These are phyloP conservation scores for Podila epigama DNA, from an alignment of 192 early-diverging fungal genomes.

Conservation along the genomic window DNA sequence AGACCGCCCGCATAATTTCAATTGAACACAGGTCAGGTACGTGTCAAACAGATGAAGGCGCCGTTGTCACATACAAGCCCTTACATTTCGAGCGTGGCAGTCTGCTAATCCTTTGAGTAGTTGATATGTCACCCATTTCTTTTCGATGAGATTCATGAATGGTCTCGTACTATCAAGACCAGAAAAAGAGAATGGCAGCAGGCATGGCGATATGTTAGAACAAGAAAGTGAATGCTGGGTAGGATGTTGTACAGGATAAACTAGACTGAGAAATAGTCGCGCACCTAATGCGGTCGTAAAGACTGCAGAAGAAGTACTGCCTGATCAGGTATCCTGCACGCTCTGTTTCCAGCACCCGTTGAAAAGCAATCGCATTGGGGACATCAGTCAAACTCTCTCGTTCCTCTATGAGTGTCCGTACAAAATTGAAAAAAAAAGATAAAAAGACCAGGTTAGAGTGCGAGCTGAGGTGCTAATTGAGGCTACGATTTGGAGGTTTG, in stretches of 20 bases:
- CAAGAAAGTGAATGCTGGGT: too few species aligned
- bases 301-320: slow-evolving; percentile 87
- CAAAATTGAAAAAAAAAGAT: not conserved
- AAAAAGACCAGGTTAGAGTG: too few species aligned
- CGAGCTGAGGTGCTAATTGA: too few species aligned
- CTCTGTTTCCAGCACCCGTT: slow-evolving; percentile 87
- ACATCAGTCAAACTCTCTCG: slow-evolving; percentile 67
- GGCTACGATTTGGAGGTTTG: too few species aligned
- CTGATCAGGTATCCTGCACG: slow-evolving; percentile 88
- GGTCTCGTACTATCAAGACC: slow-evolving; percentile 79
- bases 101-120: slow-evolving; percentile 82
- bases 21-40: not conserved
- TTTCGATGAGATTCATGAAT: slow-evolving; percentile 86
- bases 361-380: slow-evolving; percentile 82
- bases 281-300: slow-evolving; percentile 96
- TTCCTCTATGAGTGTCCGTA: slow-evolving; percentile 57
- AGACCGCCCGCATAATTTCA: not conserved
- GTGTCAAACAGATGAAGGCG: not conserved
- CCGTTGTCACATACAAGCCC: not conserved
- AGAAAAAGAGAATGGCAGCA: not conserved
- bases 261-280: not conserved
- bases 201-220: not conserved
- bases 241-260: too few species aligned
- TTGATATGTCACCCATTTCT: slow-evolving; percentile 96
- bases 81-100: slow-evolving; percentile 69